phyloP scores from a whole-genome alignment of 192 early-diverging fungal species.

The Coemansia sp. region DNA sequence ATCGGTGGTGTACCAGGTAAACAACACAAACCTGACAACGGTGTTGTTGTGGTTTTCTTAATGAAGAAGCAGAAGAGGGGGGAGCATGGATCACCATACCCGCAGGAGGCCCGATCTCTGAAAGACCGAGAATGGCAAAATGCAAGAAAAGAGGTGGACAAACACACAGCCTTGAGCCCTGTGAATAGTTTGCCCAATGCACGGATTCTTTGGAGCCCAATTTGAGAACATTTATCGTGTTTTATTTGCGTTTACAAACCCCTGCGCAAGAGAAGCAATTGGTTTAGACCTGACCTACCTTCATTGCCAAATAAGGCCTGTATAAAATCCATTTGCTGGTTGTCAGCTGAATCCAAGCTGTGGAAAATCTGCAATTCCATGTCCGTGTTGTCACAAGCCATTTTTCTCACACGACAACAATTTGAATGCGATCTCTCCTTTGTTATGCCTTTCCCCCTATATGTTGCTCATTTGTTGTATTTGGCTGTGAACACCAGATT shows the following conservation, averaged over 20 bases:
- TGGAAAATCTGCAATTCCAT: conserved; percentile 2
- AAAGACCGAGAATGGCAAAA: conserved; percentile 5
- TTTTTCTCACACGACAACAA: not conserved
- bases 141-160: not conserved
- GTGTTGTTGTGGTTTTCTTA: conserved; percentile 1
- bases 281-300: conserved; percentile 1
- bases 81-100: not conserved
- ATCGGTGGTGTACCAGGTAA: not conserved
- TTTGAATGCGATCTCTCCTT: not conserved
- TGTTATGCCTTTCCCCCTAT: not conserved
- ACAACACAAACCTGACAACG: not conserved
- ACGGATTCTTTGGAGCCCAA: not conserved
- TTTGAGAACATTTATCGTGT: not conserved
- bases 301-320: not conserved
- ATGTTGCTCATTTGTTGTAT: not conserved
- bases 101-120: conserved; percentile 2
- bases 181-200: not conserved
- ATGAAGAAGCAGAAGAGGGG: not conserved
- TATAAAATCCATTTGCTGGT: not conserved
- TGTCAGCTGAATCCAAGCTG: not conserved
- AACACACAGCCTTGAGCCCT: not conserved
- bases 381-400: not conserved
- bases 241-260: not conserved
- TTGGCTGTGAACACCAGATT: not conserved
- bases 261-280: not conserved